These are phyloP conservation scores for Rubia yunnanensis DNA, from an alignment of 257 asterid species.

Conservation along the genomic window DNA sequence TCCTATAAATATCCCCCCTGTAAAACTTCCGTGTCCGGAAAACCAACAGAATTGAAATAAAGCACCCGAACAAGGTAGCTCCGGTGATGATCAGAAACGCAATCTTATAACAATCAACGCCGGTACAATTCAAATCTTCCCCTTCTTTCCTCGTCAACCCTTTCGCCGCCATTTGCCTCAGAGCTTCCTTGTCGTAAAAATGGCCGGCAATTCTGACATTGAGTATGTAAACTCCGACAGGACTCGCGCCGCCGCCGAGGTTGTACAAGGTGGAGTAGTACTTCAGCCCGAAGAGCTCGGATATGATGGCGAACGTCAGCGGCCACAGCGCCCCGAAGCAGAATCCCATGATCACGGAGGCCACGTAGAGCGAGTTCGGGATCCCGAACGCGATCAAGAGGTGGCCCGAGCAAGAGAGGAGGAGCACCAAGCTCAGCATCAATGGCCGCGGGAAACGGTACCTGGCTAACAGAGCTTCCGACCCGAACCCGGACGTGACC, in stretches of 20 bases:
- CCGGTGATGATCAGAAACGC: slow-evolving; percentile 41
- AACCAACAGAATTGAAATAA: slow-evolving; percentile 30
- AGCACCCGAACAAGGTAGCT: slow-evolving; percentile 31
- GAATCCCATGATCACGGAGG: slow-evolving; percentile 39
- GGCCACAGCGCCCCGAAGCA: slow-evolving; percentile 56
- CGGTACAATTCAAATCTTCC: slow-evolving; percentile 32
- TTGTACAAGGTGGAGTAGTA: slow-evolving; percentile 44
- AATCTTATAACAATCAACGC: slow-evolving; percentile 37
- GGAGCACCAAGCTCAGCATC: slow-evolving; percentile 32
- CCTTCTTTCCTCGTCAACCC: slow-evolving; percentile 28
- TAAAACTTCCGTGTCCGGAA: slow-evolving; percentile 49
- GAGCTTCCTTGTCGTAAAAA: slow-evolving; percentile 41
- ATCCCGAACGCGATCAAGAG: slow-evolving; percentile 37
- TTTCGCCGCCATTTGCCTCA: slow-evolving; percentile 31
- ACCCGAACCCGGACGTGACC: slow-evolving; percentile 32
- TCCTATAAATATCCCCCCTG: slow-evolving; percentile 46
- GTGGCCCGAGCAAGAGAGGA: slow-evolving; percentile 34
- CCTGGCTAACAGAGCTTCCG: slow-evolving; percentile 26
- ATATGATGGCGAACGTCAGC: slow-evolving; percentile 34
- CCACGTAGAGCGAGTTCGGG: slow-evolving; percentile 31
- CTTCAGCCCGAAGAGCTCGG: slow-evolving; percentile 39
- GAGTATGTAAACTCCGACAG: slow-evolving; percentile 41
- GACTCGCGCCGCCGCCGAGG: slow-evolving; percentile 53
- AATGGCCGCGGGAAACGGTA: slow-evolving; percentile 40
- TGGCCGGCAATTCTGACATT: slow-evolving; percentile 42